Evolutionary conservation across 2,329 filamentous ascomycete species (phyloP), one percentile per base, ranked within the genome.

Genomic region (Epichloe amarillans): DNA sequence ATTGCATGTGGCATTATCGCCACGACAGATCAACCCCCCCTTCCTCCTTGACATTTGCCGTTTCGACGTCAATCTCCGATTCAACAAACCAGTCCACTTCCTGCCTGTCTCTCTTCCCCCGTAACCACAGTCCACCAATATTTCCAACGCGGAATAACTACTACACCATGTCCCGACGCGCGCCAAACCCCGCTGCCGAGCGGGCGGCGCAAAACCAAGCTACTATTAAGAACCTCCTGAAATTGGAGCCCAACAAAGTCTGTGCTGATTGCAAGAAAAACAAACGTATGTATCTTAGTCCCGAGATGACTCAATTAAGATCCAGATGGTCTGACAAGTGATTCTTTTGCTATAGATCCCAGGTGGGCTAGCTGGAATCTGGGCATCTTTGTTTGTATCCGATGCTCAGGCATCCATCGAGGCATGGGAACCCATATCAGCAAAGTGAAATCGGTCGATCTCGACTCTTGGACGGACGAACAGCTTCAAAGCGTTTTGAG

Each of bases 341-440:
- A 6, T 38, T 42, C 2, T 11, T n/a, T 42, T 19, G 10, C 11
- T 39, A 40, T 65, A 95, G 88, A 96, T 72, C 93, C 93, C 54
- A 81, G 93, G 85, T 98, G 93, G 93, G 93, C 93, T 35, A 96
- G 89, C 65, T 98, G 93, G 93, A 98, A 98, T 67, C 72, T 98
- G 50, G 93, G 93, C 61, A 83, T 98, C 64, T 98, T 98, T 66
- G 76, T 98, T 63, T 98, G 93, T 75, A 98, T 98, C 66, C 85
- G 90, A 65, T 98, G 93, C 71, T 98, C 93, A 17, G 94, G 94
- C 63, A 95, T 98, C 64, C 93, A 98, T 72, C 87, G 93, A 64
- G 89, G 91, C 59, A 97, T 98, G 90, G 93, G 93, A 62, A 97
- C 91, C 55, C 93, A 98, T 71, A 96, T 98, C 67, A 96, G 89